A percentile compares a stretch with the other conserved stretches of the same genome.
phyloP scores from a whole-genome alignment of 257 asterid genomes.

The Solanum chaucha region DNA sequence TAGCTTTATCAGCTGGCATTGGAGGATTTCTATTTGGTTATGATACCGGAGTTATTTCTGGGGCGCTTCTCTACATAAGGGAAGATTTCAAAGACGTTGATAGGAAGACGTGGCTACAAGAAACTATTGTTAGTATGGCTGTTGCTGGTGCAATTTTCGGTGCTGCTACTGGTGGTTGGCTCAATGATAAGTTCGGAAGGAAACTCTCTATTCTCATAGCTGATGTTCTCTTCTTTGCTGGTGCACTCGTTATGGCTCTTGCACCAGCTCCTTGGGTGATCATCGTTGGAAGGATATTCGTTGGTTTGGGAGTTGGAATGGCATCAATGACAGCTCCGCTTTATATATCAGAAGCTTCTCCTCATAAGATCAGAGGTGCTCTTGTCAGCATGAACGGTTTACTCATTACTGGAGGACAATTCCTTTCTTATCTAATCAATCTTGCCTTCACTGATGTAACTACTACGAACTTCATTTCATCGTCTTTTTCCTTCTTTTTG shows the following conservation, averaged over 20 bases:
- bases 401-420: conserved; percentile 7
- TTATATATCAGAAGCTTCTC: conserved; percentile 10
- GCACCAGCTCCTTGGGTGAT: conserved; percentile 7
- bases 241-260: conserved; percentile 1
- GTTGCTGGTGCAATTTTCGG: conserved; percentile 13
- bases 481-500: neutral
- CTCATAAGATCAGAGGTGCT: conserved; percentile 9
- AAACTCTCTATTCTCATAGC: neutral
- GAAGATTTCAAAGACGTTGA: conserved; percentile 24
- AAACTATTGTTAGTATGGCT: conserved; percentile 10
- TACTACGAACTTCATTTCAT: neutral
- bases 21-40: conserved; percentile 32
- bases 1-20: conserved; percentile 31
- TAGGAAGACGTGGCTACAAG: conserved; percentile 30
- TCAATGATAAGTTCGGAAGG: conserved; percentile 3
- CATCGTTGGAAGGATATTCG: conserved; percentile 1
- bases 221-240: conserved; percentile 1
- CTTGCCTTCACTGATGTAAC: conserved; percentile 8
- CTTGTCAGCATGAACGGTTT: neutral
- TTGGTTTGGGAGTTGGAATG: conserved; percentile 10
- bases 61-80: conserved; percentile 32
- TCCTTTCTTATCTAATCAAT: conserved; percentile 3
- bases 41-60: conserved; percentile 33
- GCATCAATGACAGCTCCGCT: conserved; percentile 8
- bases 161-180: conserved; percentile 9